phyloP scores from a whole-genome alignment of 129 eudicot species.

The Gnaphalium uliginosum region DNA sequence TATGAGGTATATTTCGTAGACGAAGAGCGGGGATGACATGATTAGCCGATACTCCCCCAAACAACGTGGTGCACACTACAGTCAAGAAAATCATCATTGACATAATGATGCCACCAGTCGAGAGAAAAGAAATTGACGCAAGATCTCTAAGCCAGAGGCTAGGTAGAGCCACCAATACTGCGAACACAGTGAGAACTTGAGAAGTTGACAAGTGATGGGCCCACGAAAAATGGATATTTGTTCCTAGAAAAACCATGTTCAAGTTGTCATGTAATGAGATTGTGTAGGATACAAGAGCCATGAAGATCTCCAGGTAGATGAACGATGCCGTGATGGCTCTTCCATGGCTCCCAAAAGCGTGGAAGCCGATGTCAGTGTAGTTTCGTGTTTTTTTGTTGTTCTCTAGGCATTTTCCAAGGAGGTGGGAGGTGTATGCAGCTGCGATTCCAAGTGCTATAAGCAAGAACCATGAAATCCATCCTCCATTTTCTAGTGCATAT shows the following conservation, averaged over 20 bases:
- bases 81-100: constrained; percentile 59
- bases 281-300: constrained; percentile 94
- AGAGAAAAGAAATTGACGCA: constrained; percentile 73
- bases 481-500: constrained; percentile 80
- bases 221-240: constrained; percentile 38
- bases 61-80: constrained; percentile 66
- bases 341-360: constrained; percentile 71
- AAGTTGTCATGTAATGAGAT: constrained; percentile 93
- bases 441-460: constrained; percentile 62
- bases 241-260: constrained; percentile 51
- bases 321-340: constrained; percentile 51
- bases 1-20: constrained; percentile 59
- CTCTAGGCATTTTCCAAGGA: constrained; percentile 72
- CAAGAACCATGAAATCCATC: constrained; percentile 71
- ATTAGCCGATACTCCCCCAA: constrained; percentile 59
- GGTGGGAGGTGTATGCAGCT: constrained; percentile 62
- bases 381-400: constrained; percentile 56
- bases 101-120: constrained; percentile 74
- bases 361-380: constrained; percentile 69
- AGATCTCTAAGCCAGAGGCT: constrained; percentile 83
- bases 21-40: constrained; percentile 58
- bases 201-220: constrained; percentile 44
- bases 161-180: constrained; percentile 76
- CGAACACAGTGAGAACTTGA: constrained; percentile 57
- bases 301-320: constrained; percentile 78